A percentile compares a stretch with the other conserved stretches of the same genome.
Conservation (phyloP, 2,329 filamentous ascomycete species). For the Falciphora oryzae region DNA sequence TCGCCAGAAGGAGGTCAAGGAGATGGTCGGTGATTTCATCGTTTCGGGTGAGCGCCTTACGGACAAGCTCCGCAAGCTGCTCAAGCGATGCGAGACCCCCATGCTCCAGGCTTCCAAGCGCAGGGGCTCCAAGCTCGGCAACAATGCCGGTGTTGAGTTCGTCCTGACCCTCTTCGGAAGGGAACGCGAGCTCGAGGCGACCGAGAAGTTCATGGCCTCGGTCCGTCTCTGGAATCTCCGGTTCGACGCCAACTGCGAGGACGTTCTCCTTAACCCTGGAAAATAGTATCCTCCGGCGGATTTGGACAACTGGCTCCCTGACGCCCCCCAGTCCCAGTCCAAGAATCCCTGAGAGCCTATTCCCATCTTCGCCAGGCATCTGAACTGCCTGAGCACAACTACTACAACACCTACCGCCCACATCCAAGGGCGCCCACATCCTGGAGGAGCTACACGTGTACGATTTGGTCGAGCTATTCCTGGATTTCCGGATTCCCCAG, state of each 20-base stretch:
- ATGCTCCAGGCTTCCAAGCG: slow-evolving; percentile 87
- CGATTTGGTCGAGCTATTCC: slow-evolving; percentile 1
- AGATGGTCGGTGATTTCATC: slow-evolving; percentile 86
- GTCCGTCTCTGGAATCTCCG: slow-evolving; percentile 86
- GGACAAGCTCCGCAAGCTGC: slow-evolving; percentile 74
- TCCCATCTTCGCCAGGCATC: background rate
- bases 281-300: slow-evolving; percentile 31
- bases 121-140: slow-evolving; percentile 72
- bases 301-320: background rate
- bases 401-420: background rate
- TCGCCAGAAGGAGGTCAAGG: slow-evolving; percentile 64
- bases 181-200: slow-evolving; percentile 82
- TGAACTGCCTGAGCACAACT: background rate
- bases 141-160: slow-evolving; percentile 89
- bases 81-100: slow-evolving; percentile 87
- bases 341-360: slow-evolving; percentile 2
- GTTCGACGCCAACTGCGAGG: slow-evolving; percentile 93
- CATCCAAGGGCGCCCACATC: background rate
- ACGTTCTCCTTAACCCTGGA: slow-evolving; percentile 64
- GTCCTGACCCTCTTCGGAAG: slow-evolving; percentile 93
- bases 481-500: background rate
- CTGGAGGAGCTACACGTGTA: background rate
- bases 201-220: slow-evolving; percentile 86
- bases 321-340: slow-evolving; percentile 1
- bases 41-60: slow-evolving; percentile 82